Evolutionary conservation across 805 yeast genomes (phyloP), one percentile per base, ranked within the genome.

Genomic region (Tetrapisispora taiwanensis): DNA sequence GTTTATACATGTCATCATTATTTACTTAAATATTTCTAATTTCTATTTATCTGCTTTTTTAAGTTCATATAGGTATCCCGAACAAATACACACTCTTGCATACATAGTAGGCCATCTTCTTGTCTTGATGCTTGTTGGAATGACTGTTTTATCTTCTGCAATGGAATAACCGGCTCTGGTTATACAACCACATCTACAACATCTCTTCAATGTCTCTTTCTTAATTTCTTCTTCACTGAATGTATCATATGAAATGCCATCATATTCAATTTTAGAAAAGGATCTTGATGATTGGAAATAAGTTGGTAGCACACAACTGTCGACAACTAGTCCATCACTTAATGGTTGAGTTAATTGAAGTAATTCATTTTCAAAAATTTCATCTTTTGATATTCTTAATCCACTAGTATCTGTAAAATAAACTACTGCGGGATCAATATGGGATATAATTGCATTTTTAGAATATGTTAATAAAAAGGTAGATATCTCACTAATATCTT

Each of bases 161-260:
- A 60, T 58, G 14, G 57, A 50, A 12, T 63, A 61, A 17, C 68
- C 66, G 2, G 67, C 65, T 33, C 63, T 49, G 3, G 73, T 68
- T 7, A 70, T 58, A 30, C 72, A 66, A 4, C 79, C 80, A 56
- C 84, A 78, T 40, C 82, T 63, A 20, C 71, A 65, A 54, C 84
- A 78, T 34, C 67, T 62, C 40, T 76, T 68, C 9, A 69, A 43
- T 36, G 57, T 61, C 5, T 52, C 53, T 17, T 52, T 53, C 8
- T 46, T 35, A 7, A 54, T 38, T 39, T 56, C 59, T 10, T 46
- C 43, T 6, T 41, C 30, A 22, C 52, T 55, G 17, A 62, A 46
- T 3, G 43, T 50, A 27, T 65, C 65, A 42, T 56, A 56, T 12
- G 69, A 58, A 6, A 65, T 53, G 5, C 62, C 66, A 52, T 52